Percentiles rank a stretch among this genome's conserved stretches.
phyloP scores from a whole-genome alignment of 306 rosid species.

The Erythrophleum fordii region DNA sequence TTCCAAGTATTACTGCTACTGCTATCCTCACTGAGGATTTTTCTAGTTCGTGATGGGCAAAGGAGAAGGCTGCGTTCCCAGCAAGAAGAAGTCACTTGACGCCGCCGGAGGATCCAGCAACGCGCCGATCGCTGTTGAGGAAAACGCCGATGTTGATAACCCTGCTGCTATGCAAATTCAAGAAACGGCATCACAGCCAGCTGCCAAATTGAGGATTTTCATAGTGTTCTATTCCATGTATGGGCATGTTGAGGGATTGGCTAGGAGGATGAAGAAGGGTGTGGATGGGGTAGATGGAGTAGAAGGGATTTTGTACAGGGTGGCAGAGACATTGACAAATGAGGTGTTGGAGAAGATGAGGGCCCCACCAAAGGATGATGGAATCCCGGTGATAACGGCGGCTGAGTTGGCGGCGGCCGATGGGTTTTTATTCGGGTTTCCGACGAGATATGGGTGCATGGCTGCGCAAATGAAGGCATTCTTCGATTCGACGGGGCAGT shows the following conservation, averaged over 20 bases:
- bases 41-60: slow-evolving; percentile 68
- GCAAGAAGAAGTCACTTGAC: slow-evolving; percentile 65
- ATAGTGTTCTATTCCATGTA: slow-evolving; percentile 93
- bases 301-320: slow-evolving; percentile 80
- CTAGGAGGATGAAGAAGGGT: slow-evolving; percentile 81
- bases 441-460: slow-evolving; percentile 91
- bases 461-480: slow-evolving; percentile 99
- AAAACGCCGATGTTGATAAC: background rate
- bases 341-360: slow-evolving; percentile 70
- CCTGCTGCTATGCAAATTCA: slow-evolving; percentile 2
- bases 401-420: slow-evolving; percentile 69
- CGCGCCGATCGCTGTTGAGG: slow-evolving; percentile 50
- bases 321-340: slow-evolving; percentile 78
- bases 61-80: slow-evolving; percentile 93
- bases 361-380: slow-evolving; percentile 71
- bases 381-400: slow-evolving; percentile 69
- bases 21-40: slow-evolving; percentile 2
- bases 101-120: slow-evolving; percentile 4
- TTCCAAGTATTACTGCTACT: background rate
- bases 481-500: slow-evolving; percentile 80
- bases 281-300: slow-evolving; percentile 80
- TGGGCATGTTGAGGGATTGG: slow-evolving; percentile 88
- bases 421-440: slow-evolving; percentile 86
- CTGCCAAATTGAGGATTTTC: slow-evolving; percentile 62
- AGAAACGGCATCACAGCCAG: slow-evolving; percentile 15